Evolutionary conservation across 177 flowering plant species (phyloP).

Genomic region (Telopea speciosissima): DNA sequence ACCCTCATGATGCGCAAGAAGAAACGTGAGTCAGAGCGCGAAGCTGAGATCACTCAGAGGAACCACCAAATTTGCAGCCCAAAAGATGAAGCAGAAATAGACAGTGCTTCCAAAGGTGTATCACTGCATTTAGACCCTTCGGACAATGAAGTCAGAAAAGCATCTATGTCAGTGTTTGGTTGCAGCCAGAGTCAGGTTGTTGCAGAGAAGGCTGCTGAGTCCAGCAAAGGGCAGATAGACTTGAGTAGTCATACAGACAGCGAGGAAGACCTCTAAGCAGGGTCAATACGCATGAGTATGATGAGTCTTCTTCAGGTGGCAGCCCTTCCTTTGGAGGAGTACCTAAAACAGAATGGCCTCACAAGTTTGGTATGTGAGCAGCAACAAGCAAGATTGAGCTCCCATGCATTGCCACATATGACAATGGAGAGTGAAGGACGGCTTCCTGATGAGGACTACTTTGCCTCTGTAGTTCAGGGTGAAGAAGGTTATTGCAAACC

Average conservation of each 20-base stretch:
- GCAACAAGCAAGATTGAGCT: conserved; percentile 41
- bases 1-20: conserved; percentile 93
- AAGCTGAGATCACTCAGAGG: conserved; percentile 53
- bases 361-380: conserved; percentile 55
- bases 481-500: conserved; percentile 21
- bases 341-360: conserved; percentile 72
- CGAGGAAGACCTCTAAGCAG: conserved; percentile 31
- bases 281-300: conserved; percentile 49
- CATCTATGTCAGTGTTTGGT: conserved; percentile 27
- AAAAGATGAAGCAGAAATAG: conserved; percentile 37
- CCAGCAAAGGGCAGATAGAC: conserved; percentile 43
- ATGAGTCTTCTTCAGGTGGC: conserved; percentile 68
- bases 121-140: conserved; percentile 10
- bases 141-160: conserved; percentile 20
- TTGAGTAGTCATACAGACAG: conserved; percentile 64
- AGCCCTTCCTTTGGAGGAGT: conserved; percentile 58
- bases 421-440: conserved; percentile 35
- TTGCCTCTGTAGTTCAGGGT: conserved; percentile 19
- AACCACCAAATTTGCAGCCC: conserved; percentile 23
- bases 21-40: conserved; percentile 76
- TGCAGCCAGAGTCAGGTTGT: conserved; percentile 19
- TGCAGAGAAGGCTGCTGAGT: conserved; percentile 24
- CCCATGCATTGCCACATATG: conserved; percentile 32
- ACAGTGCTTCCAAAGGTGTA: conserved; percentile 20
- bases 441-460: conserved; percentile 25